Conservation (phyloP, 257 asterid genomes). For the Verbascum thapsus region DNA sequence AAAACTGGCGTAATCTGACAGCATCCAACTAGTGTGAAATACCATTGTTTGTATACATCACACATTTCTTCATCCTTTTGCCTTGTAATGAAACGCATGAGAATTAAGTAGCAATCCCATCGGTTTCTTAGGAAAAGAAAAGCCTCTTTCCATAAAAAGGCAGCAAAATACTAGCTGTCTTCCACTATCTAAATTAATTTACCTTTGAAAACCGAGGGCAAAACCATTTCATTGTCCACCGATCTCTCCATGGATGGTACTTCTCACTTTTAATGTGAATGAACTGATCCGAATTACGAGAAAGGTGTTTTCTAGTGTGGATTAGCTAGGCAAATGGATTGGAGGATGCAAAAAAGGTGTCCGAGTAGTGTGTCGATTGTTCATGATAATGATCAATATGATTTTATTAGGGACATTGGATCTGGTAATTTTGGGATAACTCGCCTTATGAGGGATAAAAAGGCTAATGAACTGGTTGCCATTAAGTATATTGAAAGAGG, state of each 20-base stretch:
- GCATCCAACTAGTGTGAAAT: conserved; percentile 21
- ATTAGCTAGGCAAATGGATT: conserved; percentile 41
- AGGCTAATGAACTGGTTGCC: conserved; percentile 55
- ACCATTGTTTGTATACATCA: conserved; percentile 22
- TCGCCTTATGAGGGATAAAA: conserved; percentile 55
- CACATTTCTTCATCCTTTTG: conserved; percentile 8
- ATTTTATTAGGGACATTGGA: conserved; percentile 50
- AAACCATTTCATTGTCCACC: background rate
- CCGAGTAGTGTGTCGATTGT: conserved; percentile 48
- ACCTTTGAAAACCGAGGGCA: background rate
- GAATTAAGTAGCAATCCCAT: conserved; percentile 10
- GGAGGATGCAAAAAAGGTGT: conserved; percentile 30
- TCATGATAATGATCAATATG: conserved; percentile 55
- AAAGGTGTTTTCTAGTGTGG: conserved; percentile 6
- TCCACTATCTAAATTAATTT: conserved; percentile 6
- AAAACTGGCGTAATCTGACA: conserved; percentile 14
- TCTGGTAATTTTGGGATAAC: conserved; percentile 60
- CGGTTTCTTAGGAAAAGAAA: background rate
- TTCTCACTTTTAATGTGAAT: background rate
- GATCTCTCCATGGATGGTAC: conserved; percentile 7
- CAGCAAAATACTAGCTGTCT: background rate
- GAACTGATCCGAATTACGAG: conserved; percentile 12
- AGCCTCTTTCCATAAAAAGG: conserved; percentile 9
- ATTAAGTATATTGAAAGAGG: conserved; percentile 62
- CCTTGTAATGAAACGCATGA: background rate